These are phyloP conservation scores for Phytophthora colocasiae DNA, from an alignment of 352 stramenopile genomes.

Conservation along the genomic window DNA sequence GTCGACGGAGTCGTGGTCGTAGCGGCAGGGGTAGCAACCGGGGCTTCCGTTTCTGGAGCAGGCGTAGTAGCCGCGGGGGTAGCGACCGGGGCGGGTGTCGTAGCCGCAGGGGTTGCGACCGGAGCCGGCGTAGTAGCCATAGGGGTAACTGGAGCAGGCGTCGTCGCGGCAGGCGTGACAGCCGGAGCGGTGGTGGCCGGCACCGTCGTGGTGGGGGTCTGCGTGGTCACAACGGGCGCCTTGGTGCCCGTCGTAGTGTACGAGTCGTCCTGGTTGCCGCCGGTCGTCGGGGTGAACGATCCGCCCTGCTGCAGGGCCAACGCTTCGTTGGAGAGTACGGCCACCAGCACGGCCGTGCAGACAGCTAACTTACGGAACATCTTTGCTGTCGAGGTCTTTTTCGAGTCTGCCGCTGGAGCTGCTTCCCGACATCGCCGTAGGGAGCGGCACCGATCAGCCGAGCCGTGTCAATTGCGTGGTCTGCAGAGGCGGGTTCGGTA, in stretches of 20 bases:
- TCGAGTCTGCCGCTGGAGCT: slow-evolving; percentile 37
- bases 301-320: slow-evolving; percentile 29
- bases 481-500: slow-evolving; percentile 31
- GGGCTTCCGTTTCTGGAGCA: slow-evolving; percentile 13
- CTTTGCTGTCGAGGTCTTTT: slow-evolving; percentile 46
- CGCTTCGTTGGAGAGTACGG: slow-evolving; percentile 48
- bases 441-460: slow-evolving; percentile 5
- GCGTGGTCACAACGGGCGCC: slow-evolving; percentile 25
- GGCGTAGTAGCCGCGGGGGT: slow-evolving; percentile 16
- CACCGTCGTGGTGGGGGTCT: slow-evolving; percentile 5
- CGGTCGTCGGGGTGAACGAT: slow-evolving; percentile 17
- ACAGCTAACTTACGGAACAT: slow-evolving; percentile 51
- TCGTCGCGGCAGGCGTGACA: slow-evolving; percentile 7
- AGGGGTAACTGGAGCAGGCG: slow-evolving; percentile 8
- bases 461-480: slow-evolving; percentile 9
- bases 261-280: slow-evolving; percentile 26
- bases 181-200: slow-evolving; percentile 1
- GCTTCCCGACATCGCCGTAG: background rate
- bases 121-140: slow-evolving; percentile 7
- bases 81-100: background rate
- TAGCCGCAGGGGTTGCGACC: background rate
- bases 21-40: background rate
- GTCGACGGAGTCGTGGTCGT: background rate
- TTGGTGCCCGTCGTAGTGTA: slow-evolving; percentile 27
- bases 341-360: slow-evolving; percentile 50